Base-by-base conservation (phyloP, 352 stramenopile genomes). In the Phytophthora foliorum region DNA sequence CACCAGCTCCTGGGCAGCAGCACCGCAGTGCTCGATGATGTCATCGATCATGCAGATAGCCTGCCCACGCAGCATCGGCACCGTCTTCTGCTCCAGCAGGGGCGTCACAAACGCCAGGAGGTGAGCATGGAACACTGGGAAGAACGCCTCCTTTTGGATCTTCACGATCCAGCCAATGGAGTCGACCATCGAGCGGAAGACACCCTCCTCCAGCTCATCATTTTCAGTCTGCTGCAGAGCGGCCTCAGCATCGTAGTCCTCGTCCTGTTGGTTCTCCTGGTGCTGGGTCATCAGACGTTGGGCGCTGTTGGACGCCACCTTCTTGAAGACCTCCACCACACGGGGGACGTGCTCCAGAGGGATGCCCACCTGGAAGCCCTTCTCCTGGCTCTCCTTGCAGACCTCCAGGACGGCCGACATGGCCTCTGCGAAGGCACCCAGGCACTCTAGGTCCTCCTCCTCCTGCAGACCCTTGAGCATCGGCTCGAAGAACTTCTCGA, bases 21-120 rank as follows among this genome's bases (percentile, higher is more conserved):
- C 70, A 38, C 83, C 87, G 57, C 89, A 93, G 80, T 94, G 86
- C 74, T 96, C 89, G 49, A 96, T 91, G 50, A 96, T 80, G 71
- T 96, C 89, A 66, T 96, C 89, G 45, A 96, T 82, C 79, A 93
- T 94, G 80, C 89, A 96, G 65, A 96, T 94, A 50, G 84, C 84
- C 58, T 95, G 88, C 10, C 84, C 84, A 44, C 89, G 89, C 19
- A 96, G 69, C 64, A 91, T 82, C 55, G 80, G 67, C 21, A 92
- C 57, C 9, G 80, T 76, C 56, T 77, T 75, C 32, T 77, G 72
- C 49, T 92, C 84, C 25, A 96, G 74, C 55, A 94, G 74, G 44
- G 86, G 84, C 38, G 72, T 82, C 44, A 96, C 68, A 44, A 92
- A 92, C 27, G 81, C 54, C 55, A 93, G 57, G 54, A 94, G 45